These are phyloP conservation scores for Silene latifolia DNA, from an alignment of 148 eudicot genomes.

Conservation along the genomic window DNA sequence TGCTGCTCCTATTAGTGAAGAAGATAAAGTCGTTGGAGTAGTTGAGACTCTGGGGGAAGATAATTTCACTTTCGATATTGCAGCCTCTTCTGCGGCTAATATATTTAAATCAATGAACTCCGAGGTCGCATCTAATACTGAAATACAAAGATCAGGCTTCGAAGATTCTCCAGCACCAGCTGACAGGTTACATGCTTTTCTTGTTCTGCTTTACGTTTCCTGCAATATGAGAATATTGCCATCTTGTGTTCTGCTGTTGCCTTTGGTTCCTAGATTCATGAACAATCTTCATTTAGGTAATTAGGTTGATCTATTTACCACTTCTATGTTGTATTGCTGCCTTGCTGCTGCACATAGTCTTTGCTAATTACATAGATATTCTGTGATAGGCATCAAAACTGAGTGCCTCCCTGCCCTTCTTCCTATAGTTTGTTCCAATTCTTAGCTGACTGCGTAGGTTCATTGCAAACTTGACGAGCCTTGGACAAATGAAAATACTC, in stretches of 20 bases:
- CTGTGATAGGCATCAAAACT: background rate
- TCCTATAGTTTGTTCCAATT: background rate
- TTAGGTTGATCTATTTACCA: conserved; percentile 5
- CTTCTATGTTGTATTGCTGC: background rate
- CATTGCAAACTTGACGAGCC: background rate
- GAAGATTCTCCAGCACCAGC: conserved; percentile 25
- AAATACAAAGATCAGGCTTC: conserved; percentile 21
- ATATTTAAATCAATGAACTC: conserved; percentile 23
- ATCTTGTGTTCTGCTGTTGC: background rate
- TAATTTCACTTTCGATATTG: conserved; percentile 21
- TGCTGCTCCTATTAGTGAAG: conserved; percentile 10
- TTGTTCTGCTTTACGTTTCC: background rate
- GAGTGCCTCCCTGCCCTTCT: background rate
- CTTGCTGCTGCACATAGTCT: background rate
- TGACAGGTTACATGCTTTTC: conserved; percentile 32
- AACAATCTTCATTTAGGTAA: background rate
- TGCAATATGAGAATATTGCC: background rate
- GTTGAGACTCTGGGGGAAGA: conserved; percentile 19
- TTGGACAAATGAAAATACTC: background rate
- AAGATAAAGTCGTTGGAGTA: conserved; percentile 23
- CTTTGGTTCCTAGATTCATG: background rate
- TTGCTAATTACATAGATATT: background rate
- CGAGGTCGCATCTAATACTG: conserved; percentile 16
- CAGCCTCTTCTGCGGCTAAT: conserved; percentile 18
- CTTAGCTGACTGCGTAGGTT: background rate